Evolutionary conservation across 176 grass and related monocot genomes (phyloP), one percentile per base, ranked within the genome.

Genomic region (Urochloa ruziziensis): DNA sequence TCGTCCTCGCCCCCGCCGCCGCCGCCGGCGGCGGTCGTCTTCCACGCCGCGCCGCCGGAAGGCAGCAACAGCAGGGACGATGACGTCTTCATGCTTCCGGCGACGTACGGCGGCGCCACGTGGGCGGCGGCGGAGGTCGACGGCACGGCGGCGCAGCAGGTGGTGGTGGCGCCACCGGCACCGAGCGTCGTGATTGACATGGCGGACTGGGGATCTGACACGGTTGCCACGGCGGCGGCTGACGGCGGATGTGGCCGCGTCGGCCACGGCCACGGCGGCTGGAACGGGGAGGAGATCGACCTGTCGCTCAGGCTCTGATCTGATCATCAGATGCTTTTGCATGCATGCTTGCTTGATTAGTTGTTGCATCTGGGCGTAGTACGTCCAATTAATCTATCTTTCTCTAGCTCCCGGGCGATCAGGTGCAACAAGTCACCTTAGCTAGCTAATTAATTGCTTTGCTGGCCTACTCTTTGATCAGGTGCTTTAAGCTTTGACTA

Each of bases 221-320:
- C 78, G 6, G 64, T 10, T 1, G n/a, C 24, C 60, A n/a, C n/a
- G n/a, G 39, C 39, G 7, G 39, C 39, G 12, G n/a, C 4, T 23
- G 62, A 48, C 29, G 44, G 29, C 32, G 24, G 72, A 3, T n/a
- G 44, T 5, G 21, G 44, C 25, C n/a, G 54, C 54, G n/a, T 58
- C n/a, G n/a, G n/a, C n/a, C n/a, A 1, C 39, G 39, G 3, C 52
- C 18, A 71, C 27, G 48, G 56, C 51, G 6, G 67, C 30, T 67
- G 74, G 15, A 74, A 79, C 10, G 62, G 29, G 53, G 81, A 79
- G 67, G 89, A 90, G 74, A 79, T 90, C 67, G 89, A 90, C 52
- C 33, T 90, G 75, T 90, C 89, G 10, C 89, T 90, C 14, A 90
- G 52, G 84, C 89, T 90, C 40, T 87, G 39, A 39, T n/a, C n/a